Conservation (phyloP, 2,329 filamentous ascomycete genomes). For the Kalaharituber pfeilii region DNA sequence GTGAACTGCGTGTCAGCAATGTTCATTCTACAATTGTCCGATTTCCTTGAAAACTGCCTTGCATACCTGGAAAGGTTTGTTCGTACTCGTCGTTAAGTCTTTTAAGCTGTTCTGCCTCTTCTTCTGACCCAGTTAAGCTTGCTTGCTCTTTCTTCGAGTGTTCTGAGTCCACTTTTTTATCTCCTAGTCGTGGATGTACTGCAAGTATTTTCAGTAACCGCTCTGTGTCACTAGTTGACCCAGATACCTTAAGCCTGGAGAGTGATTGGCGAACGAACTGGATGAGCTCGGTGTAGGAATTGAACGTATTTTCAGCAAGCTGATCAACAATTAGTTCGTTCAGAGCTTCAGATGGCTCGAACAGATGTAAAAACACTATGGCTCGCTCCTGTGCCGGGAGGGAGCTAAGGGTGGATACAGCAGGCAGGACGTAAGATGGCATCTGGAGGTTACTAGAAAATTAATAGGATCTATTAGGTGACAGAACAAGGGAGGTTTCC, state of each 20-base stretch:
- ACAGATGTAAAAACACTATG: constrained; percentile 12
- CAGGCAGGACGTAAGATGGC: constrained; percentile 7
- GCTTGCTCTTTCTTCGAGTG: constrained; percentile 20
- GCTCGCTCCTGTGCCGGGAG: constrained; percentile 10
- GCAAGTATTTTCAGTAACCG: constrained; percentile 21
- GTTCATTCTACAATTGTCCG: too few relatives aligned
- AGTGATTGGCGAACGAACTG: constrained; percentile 18
- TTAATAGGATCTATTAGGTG: too few relatives aligned
- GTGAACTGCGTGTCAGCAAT: too few relatives aligned
- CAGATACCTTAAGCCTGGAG: constrained; percentile 16
- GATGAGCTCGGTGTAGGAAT: constrained; percentile 19
- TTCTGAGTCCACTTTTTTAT: constrained; percentile 21
- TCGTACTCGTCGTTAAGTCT: constrained; percentile 22
- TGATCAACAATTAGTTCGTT: constrained; percentile 18
- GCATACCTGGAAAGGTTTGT: constrained; percentile 19
- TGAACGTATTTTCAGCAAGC: constrained; percentile 16
- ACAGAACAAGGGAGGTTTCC: too few relatives aligned
- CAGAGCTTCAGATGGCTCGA: constrained; percentile 22
- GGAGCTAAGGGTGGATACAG: constrained; percentile 3
- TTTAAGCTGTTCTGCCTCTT: constrained; percentile 18
- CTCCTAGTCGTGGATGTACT: constrained; percentile 22
- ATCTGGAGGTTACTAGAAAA: too few relatives aligned
- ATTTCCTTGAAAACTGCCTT: too few relatives aligned
- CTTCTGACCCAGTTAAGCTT: not conserved
- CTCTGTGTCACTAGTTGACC: constrained; percentile 16